Evolutionary conservation across 192 early-diverging fungal genomes (phyloP), one percentile per base, ranked within the genome.

Genomic region (Rhizophagus sp.): DNA sequence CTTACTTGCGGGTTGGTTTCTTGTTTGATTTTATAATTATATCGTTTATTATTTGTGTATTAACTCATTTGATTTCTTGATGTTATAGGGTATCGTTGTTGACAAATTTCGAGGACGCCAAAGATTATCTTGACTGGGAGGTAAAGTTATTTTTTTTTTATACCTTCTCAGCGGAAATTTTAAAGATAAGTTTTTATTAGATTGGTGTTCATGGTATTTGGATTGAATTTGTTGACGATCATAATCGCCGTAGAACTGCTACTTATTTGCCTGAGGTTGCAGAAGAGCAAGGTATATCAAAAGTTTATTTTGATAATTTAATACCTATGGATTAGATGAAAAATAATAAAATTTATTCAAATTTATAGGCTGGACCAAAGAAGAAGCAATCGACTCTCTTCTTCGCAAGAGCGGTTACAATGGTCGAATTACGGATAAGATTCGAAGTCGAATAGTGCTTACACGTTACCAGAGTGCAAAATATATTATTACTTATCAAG

Each of bases 191-290:
- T 57, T 30, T 49, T 15, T 30, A 9, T 39, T 75, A 86, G 85
- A 78, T 97, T 70, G 97, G 97, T 24, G 86, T 77, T 15, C 97
- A 99, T 86, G 97, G 97, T 7, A 94, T 99, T 62, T 94, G 96
- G 93, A 97, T 99, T 44, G 94, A 96, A 82, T 97, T 97, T 76
- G 75, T 75, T 11, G 82, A 88, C 33, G 79, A 83, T 22, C 76
- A 86, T 27, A 89, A 88, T 2, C 76, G 82, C 3, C 90, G 87
- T 33, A 81, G 69, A 62, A 93, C 95, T 1, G 93, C 96, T 7
- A 99, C 97, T 9, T 99, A 94, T 85, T 85, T 99, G 65, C 97
- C 97, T 12, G 95, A 97, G 80, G 93, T 99, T 57, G 92, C 93
- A 9, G 72, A 78, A 39, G 96, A 98, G 82, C 96, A 98, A 84